These are phyloP conservation scores for Gaeumannomyces sp. DNA, from an alignment of 2,329 filamentous ascomycete species.

Conservation along the genomic window DNA sequence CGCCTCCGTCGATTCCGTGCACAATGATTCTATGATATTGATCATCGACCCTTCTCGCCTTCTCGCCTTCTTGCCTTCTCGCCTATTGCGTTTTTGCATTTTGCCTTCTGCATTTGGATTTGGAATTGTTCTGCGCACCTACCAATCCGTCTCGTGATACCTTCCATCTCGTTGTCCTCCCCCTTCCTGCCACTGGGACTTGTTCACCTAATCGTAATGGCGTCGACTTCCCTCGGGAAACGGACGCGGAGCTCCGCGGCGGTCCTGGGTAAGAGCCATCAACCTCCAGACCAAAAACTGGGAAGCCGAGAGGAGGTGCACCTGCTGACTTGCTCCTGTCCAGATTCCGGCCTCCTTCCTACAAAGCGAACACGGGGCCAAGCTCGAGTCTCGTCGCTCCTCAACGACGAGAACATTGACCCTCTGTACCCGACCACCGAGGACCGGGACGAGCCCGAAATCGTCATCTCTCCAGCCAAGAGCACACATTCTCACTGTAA, in stretches of 20 bases:
- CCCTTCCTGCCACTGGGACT: not conserved
- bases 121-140: not conserved
- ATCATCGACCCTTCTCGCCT: not conserved
- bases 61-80: not conserved
- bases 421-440: slow-evolving; percentile 37
- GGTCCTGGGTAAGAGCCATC: slow-evolving; percentile 14
- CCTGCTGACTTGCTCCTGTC: not conserved
- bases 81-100: not conserved
- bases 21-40: slow-evolving; percentile 3
- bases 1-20: not conserved
- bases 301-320: slow-evolving; percentile 5
- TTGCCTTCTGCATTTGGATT: not conserved
- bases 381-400: slow-evolving; percentile 30
- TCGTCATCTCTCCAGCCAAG: slow-evolving; percentile 24
- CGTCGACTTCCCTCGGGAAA: slow-evolving; percentile 23
- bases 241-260: slow-evolving; percentile 22
- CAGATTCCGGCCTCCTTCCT: slow-evolving; percentile 26
- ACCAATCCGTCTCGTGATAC: not conserved
- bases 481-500: slow-evolving; percentile 17
- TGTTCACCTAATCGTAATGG: not conserved
- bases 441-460: slow-evolving; percentile 29
- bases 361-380: slow-evolving; percentile 41
- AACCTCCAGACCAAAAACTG: not conserved
- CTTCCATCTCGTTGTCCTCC: not conserved
- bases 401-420: slow-evolving; percentile 65